Evolutionary conservation across 2,329 filamentous ascomycete genomes (phyloP), one percentile per base, ranked within the genome.

Genomic region (Cryoendolithus antarcticus): DNA sequence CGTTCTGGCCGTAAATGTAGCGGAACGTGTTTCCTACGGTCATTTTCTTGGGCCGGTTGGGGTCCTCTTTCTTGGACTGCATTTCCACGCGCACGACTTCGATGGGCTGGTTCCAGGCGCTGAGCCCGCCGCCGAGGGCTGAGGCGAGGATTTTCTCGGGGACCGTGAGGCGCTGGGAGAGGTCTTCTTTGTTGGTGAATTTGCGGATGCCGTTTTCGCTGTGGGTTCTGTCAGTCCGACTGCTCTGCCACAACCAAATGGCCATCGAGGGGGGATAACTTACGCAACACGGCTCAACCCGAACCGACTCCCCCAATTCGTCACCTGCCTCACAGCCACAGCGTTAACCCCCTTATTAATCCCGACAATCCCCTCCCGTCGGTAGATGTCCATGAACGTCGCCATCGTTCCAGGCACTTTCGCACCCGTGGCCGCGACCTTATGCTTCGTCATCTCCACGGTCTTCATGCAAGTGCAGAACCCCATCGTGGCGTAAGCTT

Each of bases 381-480:
- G 82, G 72, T 93, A 98, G 65, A 98, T 98, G 60, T 84, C 80
- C 80, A 89, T 91, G 66, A 98, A 98, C 43, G 91, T 96, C 53
- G 78, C 75, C 64, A 93, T 93, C 50, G 91, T 96, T 56, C 85
- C 79, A n/a, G 78, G 83, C 15, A 86, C 84, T 69, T 86, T 85
- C 50, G 80, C 77, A 53, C 91, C 91, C 32, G 77, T 51, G 28
- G 85, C 80, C 9, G 85, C 86, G 59, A 91, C 72, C 76, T 96
- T 96, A 74, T 91, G 82, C 70, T 95, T 93, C 60, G 91, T 98
- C 67, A 98, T 98, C 67, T 98, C 91, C 51, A 96, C 91, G 48
- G 91, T 98, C 80, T 98, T 98, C 91, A 98, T 98, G 77, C 91
- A 98, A 46, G 91, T 98, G 70, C 91, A 98, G 79, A 98, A 98